These are phyloP conservation scores for Dictyostelium citrinum DNA, from an alignment of 78 protist species.

Conservation along the genomic window DNA sequence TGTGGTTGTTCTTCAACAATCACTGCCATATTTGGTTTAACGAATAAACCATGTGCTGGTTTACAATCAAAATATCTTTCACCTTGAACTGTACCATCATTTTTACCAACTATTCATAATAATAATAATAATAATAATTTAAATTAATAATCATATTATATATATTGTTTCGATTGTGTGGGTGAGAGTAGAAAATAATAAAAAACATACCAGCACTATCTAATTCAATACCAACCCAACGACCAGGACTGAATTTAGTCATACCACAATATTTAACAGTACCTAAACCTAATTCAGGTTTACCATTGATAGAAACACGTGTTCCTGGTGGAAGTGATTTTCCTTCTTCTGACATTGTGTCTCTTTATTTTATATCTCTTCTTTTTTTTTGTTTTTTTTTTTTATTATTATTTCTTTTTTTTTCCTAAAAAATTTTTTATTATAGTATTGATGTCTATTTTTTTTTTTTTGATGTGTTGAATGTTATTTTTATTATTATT, in stretches of 20 bases:
- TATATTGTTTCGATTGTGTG: too few relatives aligned
- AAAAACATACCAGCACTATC: slow-evolving; percentile 42
- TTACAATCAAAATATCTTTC: slow-evolving; percentile 69
- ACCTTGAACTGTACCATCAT: slow-evolving; percentile 80
- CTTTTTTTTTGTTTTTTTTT: neutral
- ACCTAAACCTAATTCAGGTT: slow-evolving; percentile 72
- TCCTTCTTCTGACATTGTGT: slow-evolving; percentile 30
- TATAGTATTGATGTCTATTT: neutral
- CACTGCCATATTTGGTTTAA: slow-evolving; percentile 39
- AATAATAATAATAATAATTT: neutral
- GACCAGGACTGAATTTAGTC: slow-evolving; percentile 73
- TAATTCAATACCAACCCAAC: slow-evolving; percentile 84
- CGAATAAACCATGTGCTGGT: slow-evolving; percentile 75
- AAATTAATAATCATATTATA: neutral
- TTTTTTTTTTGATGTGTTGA: neutral
- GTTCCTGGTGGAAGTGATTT: slow-evolving; percentile 46
- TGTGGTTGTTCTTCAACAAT: neutral
- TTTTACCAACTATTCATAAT: slow-evolving; percentile 37
- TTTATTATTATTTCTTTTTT: neutral
- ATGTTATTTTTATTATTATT: neutral
- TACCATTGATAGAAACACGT: slow-evolving; percentile 35
- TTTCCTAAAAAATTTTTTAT: neutral
- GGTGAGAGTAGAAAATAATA: neutral
- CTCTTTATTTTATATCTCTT: neutral
- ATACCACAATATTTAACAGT: slow-evolving; percentile 68